Conservation (phyloP, 495 filamentous ascomycete species). For the Penicillium subrubescens region DNA sequence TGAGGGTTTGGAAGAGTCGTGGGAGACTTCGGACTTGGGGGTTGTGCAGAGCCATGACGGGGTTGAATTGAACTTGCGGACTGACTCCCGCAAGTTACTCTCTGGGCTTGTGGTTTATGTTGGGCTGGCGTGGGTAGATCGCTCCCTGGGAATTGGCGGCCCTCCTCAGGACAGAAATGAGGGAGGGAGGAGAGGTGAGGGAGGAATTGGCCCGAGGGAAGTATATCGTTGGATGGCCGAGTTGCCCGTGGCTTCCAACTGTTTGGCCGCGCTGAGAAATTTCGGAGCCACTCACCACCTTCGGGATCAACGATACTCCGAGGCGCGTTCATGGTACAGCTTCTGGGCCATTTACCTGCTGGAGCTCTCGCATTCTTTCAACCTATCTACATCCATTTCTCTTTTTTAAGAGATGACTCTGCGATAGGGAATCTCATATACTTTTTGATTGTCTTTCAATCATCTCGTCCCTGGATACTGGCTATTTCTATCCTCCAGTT, state of each 20-base stretch:
- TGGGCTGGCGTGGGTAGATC: not conserved
- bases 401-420: not conserved
- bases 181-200: not conserved
- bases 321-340: slow-evolving; percentile 1
- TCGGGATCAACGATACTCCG: slow-evolving; percentile 46
- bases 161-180: not conserved
- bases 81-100: slow-evolving; percentile 9
- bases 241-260: not conserved
- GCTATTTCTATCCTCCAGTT: not conserved
- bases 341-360: not conserved
- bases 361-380: not conserved
- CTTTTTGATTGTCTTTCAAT: not conserved
- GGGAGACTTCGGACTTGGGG: slow-evolving; percentile 32
- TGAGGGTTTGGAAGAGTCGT: slow-evolving; percentile 30
- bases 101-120: not conserved
- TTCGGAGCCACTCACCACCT: slow-evolving; percentile 9
- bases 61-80: slow-evolving; percentile 1
- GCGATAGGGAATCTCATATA: not conserved
- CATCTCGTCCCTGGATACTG: not conserved
- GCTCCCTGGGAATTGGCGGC: not conserved
- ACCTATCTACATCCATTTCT: not conserved
- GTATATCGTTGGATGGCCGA: slow-evolving; percentile 5
- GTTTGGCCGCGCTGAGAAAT: slow-evolving; percentile 35
- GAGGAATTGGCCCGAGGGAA: not conserved
- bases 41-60: slow-evolving; percentile 40